Base-by-base conservation (phyloP, 1,284 basidiomycete species). In the Pyrrhoderma noxium region DNA sequence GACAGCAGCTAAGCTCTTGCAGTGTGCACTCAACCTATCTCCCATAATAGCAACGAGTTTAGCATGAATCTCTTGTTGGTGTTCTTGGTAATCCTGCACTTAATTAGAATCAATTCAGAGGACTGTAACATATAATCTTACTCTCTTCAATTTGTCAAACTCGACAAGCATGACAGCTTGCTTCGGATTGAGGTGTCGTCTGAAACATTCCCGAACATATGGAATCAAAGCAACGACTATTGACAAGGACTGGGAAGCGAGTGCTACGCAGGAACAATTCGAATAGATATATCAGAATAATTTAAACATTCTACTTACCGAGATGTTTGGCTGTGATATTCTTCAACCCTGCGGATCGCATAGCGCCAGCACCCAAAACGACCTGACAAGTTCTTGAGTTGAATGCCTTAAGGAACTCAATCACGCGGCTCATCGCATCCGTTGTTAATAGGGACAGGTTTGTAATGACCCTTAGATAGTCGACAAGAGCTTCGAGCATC, bases 41-140 rank as follows among this genome's bases (percentile, higher is more conserved):
- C 93, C 86, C 96, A 99, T 99, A 68, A 99, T 99, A 35, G 93
- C 89, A 47, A 99, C 88, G 49, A 99, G 77, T 71, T 99, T 99
- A 51, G 91, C 80, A 66, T 99, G 94, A 49, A 99, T 97, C 72
- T 99, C 96, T 65, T 94, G 92, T 70, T 99, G 96, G 68, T 99
- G 95, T 67, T 99, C 95, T 76, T 97, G 93, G 65, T 90, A 98
- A 67, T 99, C 96, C 86, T 92, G 56, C 3, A 55, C 42, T 8
- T 40, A 40, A 14, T 23, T 42, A 18, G 22, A 51, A 19, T 45
- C n/a, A 38, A 47, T 37, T 27, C 19, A 44, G 8, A 34, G 14
- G 22, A 23, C 13, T 39, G 21, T 44, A 48, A 50, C 52, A 47
- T 21, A 31, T 19, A 54, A 31, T 72, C 85, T 58, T 59, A 89